Evolutionary conservation across 306 rosid genomes (phyloP), one percentile per base, ranked within the genome.

Genomic region (Erythrophleum fordii): DNA sequence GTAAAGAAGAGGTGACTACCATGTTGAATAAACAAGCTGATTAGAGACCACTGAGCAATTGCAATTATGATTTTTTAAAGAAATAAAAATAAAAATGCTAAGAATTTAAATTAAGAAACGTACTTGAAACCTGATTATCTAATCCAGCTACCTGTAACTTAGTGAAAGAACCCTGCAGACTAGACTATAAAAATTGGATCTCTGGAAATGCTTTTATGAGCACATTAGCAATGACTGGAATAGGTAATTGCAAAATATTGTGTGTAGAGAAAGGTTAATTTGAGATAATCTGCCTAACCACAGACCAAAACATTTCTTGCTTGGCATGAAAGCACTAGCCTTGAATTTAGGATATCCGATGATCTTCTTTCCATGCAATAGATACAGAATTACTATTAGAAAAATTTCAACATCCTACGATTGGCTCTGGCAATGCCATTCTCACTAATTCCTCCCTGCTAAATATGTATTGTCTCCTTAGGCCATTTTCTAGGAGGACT

Each of bases 401-500:
- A 41, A 80, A 72, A 17, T 72, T n/a, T 64, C 46, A 62, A 51
- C 42, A 80, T 51, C 74, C 61, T 39, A 53, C 58, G 5, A 49
- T 49, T 20, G 17, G 56, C 20, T 65, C 26, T 64, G 60, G 25
- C 31, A 39, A 55, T 55, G 26, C 48, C 12, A n/a, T 28, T 39
- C 20, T 69, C 67, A 53, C 13, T 29, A 64, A 64, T 37, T 41
- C 52, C 44, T 52, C 22, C 56, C 56, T 49, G 56, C 56, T 49
- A 14, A 49, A 18, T 34, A 34, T 2, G 37, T 34, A 34, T 34
- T 34, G 37, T 34, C 37, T 34, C 5, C 37, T 34, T 34, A 34
- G 37, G 37, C 37, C 37, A 17, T 49, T 49, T 59, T 39, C 39
- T 46, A 55, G 56, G 22, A 16, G 56, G 56, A 49, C 56, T 18